Conservation (phyloP, 257 asterid genomes). For the Gentiana straminea region DNA sequence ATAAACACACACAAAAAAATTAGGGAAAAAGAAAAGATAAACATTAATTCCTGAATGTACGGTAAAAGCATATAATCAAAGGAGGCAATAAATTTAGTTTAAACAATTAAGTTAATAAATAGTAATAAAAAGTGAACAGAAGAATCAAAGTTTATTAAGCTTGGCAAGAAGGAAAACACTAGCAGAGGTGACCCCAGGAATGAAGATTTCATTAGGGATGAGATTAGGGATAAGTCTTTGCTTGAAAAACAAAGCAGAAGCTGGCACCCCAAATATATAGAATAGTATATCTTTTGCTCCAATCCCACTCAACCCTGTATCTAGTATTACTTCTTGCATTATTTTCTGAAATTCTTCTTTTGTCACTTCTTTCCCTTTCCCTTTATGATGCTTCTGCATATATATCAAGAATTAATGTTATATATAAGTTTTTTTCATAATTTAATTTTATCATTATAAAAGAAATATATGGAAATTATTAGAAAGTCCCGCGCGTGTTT, state of each 20-base stretch:
- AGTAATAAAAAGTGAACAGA: too few species aligned
- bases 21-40: too few species aligned
- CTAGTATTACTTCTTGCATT: constrained; percentile 35
- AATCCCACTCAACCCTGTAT: constrained; percentile 48
- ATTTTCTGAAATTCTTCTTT: constrained; percentile 55
- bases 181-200: constrained; percentile 55
- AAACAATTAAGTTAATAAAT: too few species aligned
- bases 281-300: constrained; percentile 60
- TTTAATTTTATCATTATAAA: too few species aligned
- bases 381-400: constrained; percentile 45
- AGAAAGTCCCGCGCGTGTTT: too few species aligned
- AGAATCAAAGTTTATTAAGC: constrained; percentile 34
- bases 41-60: too few species aligned
- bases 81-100: too few species aligned
- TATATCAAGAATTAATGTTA: too few species aligned
- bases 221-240: constrained; percentile 29
- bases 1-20: too few species aligned
- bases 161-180: constrained; percentile 50
- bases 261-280: constrained; percentile 61
- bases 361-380: constrained; percentile 26
- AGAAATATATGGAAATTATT: background rate
- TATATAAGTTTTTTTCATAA: too few species aligned
- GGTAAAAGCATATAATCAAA: too few species aligned
- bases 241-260: constrained; percentile 36
- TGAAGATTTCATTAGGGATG: constrained; percentile 41